Percentiles rank a stretch among this genome's conserved stretches.
phyloP scores from a whole-genome alignment of 768 basidiomycete species.

The Candolleomyces efflorescens region DNA sequence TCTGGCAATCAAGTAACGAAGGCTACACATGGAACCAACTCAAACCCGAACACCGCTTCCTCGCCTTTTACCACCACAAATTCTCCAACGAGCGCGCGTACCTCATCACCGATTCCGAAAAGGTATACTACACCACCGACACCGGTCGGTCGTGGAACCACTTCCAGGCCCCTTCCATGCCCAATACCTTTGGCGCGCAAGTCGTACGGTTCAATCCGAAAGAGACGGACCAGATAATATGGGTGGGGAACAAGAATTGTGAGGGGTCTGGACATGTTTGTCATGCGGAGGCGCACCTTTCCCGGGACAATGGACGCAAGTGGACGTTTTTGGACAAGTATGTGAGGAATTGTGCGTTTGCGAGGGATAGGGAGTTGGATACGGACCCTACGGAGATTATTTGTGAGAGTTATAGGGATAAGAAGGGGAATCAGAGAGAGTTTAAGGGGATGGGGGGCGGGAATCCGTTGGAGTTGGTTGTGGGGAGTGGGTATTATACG shows the following conservation, averaged over 20 bases:
- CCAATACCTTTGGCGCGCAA: conserved; percentile 75
- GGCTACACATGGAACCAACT: conserved; percentile 86
- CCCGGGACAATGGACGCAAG: conserved; percentile 67
- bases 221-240: conserved; percentile 78
- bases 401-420: conserved; percentile 84
- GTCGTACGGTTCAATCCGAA: conserved; percentile 84
- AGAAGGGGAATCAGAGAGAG: conserved; percentile 70
- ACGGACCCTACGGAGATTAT: conserved; percentile 87
- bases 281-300: conserved; percentile 70
- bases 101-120: conserved; percentile 67
- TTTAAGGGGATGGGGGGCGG: conserved; percentile 32
- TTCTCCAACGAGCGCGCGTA: conserved; percentile 81
- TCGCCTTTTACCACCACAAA: conserved; percentile 84
- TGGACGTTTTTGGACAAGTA: conserved; percentile 84
- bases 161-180: conserved; percentile 55
- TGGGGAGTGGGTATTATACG: conserved; percentile 68
- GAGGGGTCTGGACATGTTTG: conserved; percentile 44
- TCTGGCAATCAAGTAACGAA: conserved; percentile 97
- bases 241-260: conserved; percentile 79
- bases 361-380: conserved; percentile 69
- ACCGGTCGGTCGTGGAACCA: conserved; percentile 69
- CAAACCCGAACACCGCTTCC: conserved; percentile 56
- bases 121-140: conserved; percentile 80
- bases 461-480: conserved; percentile 76
- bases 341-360: conserved; percentile 91